These are phyloP conservation scores for Agaricus sinodeliciosus DNA, from an alignment of 768 basidiomycete species.

Conservation along the genomic window DNA sequence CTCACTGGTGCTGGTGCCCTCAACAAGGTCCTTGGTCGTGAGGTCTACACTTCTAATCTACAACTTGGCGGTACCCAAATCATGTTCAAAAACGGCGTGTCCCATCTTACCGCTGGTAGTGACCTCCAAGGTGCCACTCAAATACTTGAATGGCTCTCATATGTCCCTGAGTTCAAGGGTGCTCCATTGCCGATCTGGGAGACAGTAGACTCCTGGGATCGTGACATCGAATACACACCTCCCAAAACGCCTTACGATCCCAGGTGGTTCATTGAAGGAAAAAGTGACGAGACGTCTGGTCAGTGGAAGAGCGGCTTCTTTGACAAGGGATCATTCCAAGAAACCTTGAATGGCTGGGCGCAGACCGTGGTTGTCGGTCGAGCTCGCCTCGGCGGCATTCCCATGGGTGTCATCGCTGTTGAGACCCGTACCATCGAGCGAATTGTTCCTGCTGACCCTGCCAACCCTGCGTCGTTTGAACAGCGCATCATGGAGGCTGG, in stretches of 20 bases:
- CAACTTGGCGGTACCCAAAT: slow-evolving; percentile 99
- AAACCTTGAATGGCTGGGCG: slow-evolving; percentile 98
- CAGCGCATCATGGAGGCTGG: slow-evolving; percentile 99
- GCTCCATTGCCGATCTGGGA: slow-evolving; percentile 75
- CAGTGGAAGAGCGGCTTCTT: slow-evolving; percentile 90
- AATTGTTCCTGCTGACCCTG: slow-evolving; percentile 94
- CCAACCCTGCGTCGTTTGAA: slow-evolving; percentile 94
- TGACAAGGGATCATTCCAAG: slow-evolving; percentile 96
- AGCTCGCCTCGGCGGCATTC: slow-evolving; percentile 93
- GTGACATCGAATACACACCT: slow-evolving; percentile 82
- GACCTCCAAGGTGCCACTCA: slow-evolving; percentile 94
- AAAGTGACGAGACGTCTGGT: slow-evolving; percentile 71
- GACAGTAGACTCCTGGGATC: slow-evolving; percentile 80
- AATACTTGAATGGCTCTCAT: slow-evolving; percentile 93
- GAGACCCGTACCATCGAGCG: slow-evolving; percentile 97
- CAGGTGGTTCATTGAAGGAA: slow-evolving; percentile 96
- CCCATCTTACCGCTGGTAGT: slow-evolving; percentile 90
- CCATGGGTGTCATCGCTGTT: slow-evolving; percentile 96
- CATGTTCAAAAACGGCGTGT: slow-evolving; percentile 99
- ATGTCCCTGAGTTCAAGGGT: slow-evolving; percentile 80
- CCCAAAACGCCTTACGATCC: slow-evolving; percentile 96
- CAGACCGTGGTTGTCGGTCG: slow-evolving; percentile 98
- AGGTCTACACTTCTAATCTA: slow-evolving; percentile 97
- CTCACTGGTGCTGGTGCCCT: slow-evolving; percentile 94
- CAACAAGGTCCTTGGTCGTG: slow-evolving; percentile 98